Conservation (phyloP, 805 yeast species). For the Yarrowia keelungensis region DNA sequence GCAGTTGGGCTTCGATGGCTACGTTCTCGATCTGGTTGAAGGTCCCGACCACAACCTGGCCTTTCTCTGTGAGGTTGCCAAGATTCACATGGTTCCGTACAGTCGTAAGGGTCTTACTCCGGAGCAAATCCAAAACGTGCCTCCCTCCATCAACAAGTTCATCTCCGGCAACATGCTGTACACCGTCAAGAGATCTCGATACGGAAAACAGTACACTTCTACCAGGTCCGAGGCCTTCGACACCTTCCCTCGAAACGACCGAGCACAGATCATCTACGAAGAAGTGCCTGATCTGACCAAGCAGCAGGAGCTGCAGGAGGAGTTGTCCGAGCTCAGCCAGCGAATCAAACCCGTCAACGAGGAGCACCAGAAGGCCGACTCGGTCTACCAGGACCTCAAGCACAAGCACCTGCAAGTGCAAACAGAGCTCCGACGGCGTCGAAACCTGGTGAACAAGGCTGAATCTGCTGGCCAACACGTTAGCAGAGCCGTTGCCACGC, state of each 20-base stretch:
- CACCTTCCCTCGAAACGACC: neutral
- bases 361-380: neutral
- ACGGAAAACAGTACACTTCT: conserved; percentile 2
- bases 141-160: neutral
- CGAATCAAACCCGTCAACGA: neutral
- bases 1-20: conserved; percentile 78
- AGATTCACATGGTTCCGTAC: conserved; percentile 67
- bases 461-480: neutral
- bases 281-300: neutral
- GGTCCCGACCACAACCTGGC: conserved; percentile 77
- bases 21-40: conserved; percentile 67
- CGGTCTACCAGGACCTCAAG: neutral
- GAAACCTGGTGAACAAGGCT: too few species aligned
- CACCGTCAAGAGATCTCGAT: conserved; percentile 17
- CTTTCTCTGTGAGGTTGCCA: conserved; percentile 66
- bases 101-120: conserved; percentile 56
- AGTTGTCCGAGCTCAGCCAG: conserved; percentile 31
- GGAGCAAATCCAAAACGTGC: conserved; percentile 49
- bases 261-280: conserved; percentile 19
- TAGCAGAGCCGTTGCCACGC: neutral
- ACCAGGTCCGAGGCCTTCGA: conserved; percentile 22
- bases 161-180: conserved; percentile 1
- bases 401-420: neutral
- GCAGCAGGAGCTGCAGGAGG: conserved; percentile 41
- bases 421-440: too few species aligned